phyloP scores from a whole-genome alignment of 2,329 filamentous ascomycete genomes.

The Pseudopithomyces maydicus region DNA sequence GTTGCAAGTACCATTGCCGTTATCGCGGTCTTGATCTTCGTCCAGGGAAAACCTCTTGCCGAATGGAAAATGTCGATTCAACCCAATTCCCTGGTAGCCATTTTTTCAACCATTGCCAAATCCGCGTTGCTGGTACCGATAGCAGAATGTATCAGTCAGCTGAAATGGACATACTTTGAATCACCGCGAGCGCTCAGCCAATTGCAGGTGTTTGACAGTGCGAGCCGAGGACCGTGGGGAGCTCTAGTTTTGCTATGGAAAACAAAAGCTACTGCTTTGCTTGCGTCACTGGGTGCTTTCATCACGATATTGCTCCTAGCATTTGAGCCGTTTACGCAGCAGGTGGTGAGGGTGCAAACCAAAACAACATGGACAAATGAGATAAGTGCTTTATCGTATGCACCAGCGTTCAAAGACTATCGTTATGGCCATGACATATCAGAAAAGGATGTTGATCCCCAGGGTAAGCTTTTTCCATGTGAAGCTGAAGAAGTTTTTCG shows the following conservation, averaged over 20 bases:
- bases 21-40: slow-evolving; percentile 2
- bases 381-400: neutral
- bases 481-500: neutral
- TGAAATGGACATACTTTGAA: slow-evolving; percentile 34
- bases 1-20: neutral
- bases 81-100: slow-evolving; percentile 18
- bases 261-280: slow-evolving; percentile 7
- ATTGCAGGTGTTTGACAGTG: slow-evolving; percentile 29
- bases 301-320: slow-evolving; percentile 28
- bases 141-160: slow-evolving; percentile 29
- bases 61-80: slow-evolving; percentile 12
- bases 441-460: neutral
- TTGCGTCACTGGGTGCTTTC: slow-evolving; percentile 25
- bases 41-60: slow-evolving; percentile 8
- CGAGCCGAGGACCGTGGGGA: slow-evolving; percentile 35
- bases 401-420: neutral
- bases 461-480: neutral
- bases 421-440: neutral
- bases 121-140: slow-evolving; percentile 26
- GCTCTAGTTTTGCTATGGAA: slow-evolving; percentile 26
- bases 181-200: slow-evolving; percentile 19
- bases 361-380: neutral
- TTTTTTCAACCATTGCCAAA: slow-evolving; percentile 33
- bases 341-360: slow-evolving; percentile 12
- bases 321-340: slow-evolving; percentile 36